Conservation (phyloP, 164 flowering plant genomes). For the Cinnamomum micranthum region DNA sequence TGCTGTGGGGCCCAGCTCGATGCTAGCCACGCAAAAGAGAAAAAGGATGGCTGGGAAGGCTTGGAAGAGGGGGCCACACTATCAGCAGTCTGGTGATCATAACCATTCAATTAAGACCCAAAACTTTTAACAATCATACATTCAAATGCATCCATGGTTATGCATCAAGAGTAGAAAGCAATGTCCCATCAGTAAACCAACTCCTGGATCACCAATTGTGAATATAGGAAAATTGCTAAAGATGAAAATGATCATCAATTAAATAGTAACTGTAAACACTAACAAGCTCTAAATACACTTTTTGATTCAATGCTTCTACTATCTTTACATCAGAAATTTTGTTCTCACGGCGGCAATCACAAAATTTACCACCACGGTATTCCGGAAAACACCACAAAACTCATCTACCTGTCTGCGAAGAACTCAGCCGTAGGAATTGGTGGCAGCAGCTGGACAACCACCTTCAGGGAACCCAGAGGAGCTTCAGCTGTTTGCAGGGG, state of each 20-base stretch:
- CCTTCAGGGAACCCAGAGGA: not conserved
- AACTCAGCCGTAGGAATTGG: conserved; percentile 3
- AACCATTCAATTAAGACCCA: not conserved
- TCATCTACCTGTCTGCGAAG: conserved; percentile 22
- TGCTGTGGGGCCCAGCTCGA: too few species aligned
- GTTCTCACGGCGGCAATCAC: conserved; percentile 31
- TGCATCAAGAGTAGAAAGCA: not conserved
- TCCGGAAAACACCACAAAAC: conserved; percentile 12
- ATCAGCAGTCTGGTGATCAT: not conserved
- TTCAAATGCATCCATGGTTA: not conserved
- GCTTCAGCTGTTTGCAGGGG: conserved; percentile 17
- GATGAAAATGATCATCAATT: conserved; percentile 19
- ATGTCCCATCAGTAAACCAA: not conserved
- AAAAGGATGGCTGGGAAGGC: not conserved
- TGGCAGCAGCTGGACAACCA: not conserved
- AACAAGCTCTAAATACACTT: conserved; percentile 13
- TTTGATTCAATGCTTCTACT: conserved; percentile 18
- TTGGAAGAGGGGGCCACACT: not conserved
- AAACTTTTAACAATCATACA: not conserved
- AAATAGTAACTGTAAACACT: conserved; percentile 11
- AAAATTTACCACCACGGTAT: conserved; percentile 47
- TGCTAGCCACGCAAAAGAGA: too few species aligned
- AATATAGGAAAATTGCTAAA: not conserved
- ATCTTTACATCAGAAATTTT: conserved; percentile 34
- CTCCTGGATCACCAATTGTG: too few species aligned